Conservation (phyloP, 2,329 filamentous ascomycete genomes). For the Colletotrichum sp. region DNA sequence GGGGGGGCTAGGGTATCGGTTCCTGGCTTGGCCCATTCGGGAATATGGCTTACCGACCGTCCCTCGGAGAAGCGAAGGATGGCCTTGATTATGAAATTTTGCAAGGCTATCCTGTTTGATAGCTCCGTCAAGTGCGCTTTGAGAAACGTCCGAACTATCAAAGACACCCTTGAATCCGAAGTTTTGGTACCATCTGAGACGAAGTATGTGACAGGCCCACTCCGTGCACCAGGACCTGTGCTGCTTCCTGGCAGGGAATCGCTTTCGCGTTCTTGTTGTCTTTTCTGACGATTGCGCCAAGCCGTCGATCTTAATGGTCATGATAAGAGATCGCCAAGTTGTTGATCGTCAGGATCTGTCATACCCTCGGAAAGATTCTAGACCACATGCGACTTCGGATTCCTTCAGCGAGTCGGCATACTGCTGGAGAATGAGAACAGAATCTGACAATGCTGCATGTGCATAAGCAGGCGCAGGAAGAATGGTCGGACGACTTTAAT, state of each 20-base stretch:
- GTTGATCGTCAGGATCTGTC: background rate
- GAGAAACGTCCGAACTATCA: slow-evolving; percentile 3
- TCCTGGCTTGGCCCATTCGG: background rate
- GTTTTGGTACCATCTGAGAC: slow-evolving; percentile 1
- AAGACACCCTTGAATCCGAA: background rate
- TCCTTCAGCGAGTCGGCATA: background rate
- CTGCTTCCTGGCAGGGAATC: background rate
- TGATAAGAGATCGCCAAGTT: background rate
- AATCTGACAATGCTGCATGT: background rate
- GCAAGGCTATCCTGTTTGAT: background rate
- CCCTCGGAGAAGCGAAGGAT: background rate
- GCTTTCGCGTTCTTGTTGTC: background rate
- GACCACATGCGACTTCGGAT: background rate
- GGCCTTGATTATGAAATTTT: background rate
- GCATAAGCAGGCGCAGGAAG: background rate
- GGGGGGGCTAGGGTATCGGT: background rate
- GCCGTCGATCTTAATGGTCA: background rate
- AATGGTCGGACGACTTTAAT: background rate
- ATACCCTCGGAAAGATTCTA: background rate
- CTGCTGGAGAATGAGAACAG: background rate
- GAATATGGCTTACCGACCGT: background rate
- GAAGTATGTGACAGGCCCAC: background rate
- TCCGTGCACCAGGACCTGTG: background rate
- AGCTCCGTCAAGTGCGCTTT: background rate
- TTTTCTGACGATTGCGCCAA: background rate